Percentiles rank a stretch among this genome's conserved stretches.
These are phyloP conservation scores for Phytophthora capsici DNA, from an alignment of 352 stramenopile species.

Conservation along the genomic window DNA sequence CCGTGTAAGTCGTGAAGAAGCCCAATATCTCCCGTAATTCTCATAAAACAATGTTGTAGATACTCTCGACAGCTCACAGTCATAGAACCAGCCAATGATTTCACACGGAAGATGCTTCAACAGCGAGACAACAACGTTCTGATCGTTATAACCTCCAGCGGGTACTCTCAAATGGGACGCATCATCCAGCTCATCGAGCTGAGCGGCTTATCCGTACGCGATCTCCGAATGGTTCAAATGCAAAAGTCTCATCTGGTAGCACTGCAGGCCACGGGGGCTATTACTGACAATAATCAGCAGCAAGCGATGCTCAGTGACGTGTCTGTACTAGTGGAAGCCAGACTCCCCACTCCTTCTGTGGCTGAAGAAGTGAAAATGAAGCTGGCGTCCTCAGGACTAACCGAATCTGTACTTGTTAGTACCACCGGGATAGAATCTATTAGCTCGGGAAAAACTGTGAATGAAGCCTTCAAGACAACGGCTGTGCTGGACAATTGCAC, in stretches of 20 bases:
- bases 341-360: conserved; percentile 28
- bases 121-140: conserved; percentile 45
- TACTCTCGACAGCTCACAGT: conserved; percentile 81
- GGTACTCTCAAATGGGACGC: conserved; percentile 58
- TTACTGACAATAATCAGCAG: conserved; percentile 24
- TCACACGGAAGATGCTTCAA: conserved; percentile 48
- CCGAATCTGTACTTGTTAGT: conserved; percentile 31
- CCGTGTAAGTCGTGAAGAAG: conserved; percentile 44
- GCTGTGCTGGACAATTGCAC: conserved; percentile 73
- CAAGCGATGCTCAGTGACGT: conserved; percentile 48
- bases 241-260: conserved; percentile 41
- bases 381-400: conserved; percentile 6
- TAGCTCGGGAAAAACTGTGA: conserved; percentile 2
- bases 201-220: conserved; percentile 41
- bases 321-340: conserved; percentile 58
- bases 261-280: conserved; percentile 18
- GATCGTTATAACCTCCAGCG: conserved; percentile 57
- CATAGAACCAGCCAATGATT: conserved; percentile 72
- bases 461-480: conserved; percentile 42
- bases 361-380: conserved; percentile 15
- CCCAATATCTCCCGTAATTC: neutral
- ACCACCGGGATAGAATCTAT: conserved; percentile 34
- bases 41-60: conserved; percentile 21
- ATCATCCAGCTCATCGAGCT: conserved; percentile 55
- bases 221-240: conserved; percentile 60